Percentiles rank a stretch among this genome's conserved stretches.
These are phyloP conservation scores for Penicillium brasilianum DNA, from an alignment of 2,329 filamentous ascomycete species.

Conservation along the genomic window DNA sequence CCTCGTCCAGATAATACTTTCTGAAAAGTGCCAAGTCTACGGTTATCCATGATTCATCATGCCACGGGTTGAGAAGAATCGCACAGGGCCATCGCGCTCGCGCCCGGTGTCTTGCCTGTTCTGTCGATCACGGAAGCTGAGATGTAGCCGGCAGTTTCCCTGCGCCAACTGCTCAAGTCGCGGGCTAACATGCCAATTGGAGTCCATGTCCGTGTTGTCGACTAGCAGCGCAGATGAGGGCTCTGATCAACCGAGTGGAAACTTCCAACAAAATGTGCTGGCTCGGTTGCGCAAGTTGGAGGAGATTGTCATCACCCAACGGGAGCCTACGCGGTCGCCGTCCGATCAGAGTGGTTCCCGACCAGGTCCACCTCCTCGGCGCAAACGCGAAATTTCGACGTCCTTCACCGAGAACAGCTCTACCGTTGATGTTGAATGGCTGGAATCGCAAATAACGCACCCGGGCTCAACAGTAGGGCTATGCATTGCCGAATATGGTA, in stretches of 20 bases:
- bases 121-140: slow-evolving; percentile 51
- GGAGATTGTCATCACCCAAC: slow-evolving; percentile 23
- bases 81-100: slow-evolving; percentile 19
- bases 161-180: slow-evolving; percentile 53
- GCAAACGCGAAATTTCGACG: background rate
- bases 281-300: slow-evolving; percentile 23
- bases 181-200: slow-evolving; percentile 33
- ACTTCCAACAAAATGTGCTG: slow-evolving; percentile 18
- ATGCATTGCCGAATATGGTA: background rate
- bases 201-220: slow-evolving; percentile 9
- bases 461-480: slow-evolving; percentile 4
- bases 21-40: background rate
- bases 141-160: slow-evolving; percentile 57
- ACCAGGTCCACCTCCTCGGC: slow-evolving; percentile 4
- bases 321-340: background rate
- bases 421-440: slow-evolving; percentile 18
- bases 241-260: background rate
- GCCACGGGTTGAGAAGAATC: slow-evolving; percentile 21
- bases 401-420: slow-evolving; percentile 5
- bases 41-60: slow-evolving; percentile 6
- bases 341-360: slow-evolving; percentile 4
- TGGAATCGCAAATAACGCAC: slow-evolving; percentile 24
- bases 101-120: slow-evolving; percentile 43
- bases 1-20: background rate
- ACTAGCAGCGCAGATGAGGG: background rate